Evolutionary conservation across 257 asterid species (phyloP).

Genomic region (Nicotiana paniculata): DNA sequence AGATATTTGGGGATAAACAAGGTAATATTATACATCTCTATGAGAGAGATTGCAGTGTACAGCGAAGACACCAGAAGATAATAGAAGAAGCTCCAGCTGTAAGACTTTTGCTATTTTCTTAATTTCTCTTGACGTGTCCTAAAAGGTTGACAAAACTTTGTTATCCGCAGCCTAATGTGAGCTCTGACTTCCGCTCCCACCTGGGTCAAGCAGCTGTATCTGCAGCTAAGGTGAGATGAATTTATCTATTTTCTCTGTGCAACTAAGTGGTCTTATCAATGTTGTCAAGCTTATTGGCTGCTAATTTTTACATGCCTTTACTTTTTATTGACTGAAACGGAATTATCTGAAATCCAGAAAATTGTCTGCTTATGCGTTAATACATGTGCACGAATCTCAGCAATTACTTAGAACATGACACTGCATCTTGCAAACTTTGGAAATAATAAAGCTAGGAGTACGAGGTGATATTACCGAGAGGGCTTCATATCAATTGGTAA

Average conservation of each 20-base stretch:
- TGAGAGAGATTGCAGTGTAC: slow-evolving; percentile 98
- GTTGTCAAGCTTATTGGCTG: slow-evolving; percentile 1
- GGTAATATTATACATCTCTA: slow-evolving; percentile 84
- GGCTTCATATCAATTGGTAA: background rate
- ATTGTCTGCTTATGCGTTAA: background rate
- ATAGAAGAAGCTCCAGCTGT: slow-evolving; percentile 99
- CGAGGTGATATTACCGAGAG: background rate
- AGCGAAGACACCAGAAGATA: slow-evolving; percentile 98
- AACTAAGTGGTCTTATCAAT: background rate
- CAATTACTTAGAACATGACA: background rate
- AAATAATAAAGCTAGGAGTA: background rate
- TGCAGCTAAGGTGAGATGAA: slow-evolving; percentile 81
- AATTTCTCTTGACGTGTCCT: slow-evolving; percentile 7
- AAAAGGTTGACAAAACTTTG: slow-evolving; percentile 13
- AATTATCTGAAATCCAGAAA: background rate
- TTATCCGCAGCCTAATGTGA: slow-evolving; percentile 69
- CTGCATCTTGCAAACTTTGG: background rate
- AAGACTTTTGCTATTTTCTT: slow-evolving; percentile 18
- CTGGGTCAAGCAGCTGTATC: slow-evolving; percentile 97
- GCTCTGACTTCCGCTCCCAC: slow-evolving; percentile 58
- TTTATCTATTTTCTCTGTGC: background rate
- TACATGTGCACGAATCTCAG: background rate
- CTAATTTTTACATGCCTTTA: background rate
- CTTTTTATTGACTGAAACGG: background rate
- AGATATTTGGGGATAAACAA: slow-evolving; percentile 91